Conservation (phyloP, 2,329 filamentous ascomycete genomes). For the Fusarium abutilonis region DNA sequence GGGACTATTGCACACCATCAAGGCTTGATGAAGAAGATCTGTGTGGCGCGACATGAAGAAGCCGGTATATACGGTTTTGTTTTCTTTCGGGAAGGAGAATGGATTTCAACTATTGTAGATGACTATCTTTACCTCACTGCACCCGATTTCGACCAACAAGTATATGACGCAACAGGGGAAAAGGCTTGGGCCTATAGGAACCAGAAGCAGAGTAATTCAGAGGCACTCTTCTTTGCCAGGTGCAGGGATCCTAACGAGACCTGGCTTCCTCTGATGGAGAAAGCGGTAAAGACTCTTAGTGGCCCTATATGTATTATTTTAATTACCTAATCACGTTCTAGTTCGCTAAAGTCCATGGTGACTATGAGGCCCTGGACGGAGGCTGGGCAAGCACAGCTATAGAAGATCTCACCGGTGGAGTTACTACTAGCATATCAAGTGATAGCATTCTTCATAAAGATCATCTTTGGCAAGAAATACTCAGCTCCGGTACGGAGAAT, state of each 20-base stretch:
- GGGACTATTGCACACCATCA: conserved; percentile 73
- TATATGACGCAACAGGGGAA: conserved; percentile 74
- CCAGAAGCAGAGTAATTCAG: conserved; percentile 76
- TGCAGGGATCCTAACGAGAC: conserved; percentile 80
- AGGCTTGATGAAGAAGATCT: conserved; percentile 47
- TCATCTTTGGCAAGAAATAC: conserved; percentile 82
- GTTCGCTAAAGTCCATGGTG: conserved; percentile 83
- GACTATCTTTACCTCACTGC: conserved; percentile 90
- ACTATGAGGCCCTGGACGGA: conserved; percentile 75
- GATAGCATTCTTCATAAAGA: conserved; percentile 80
- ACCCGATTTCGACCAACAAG: conserved; percentile 81
- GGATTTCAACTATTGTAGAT: conserved; percentile 90
- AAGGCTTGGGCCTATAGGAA: too few species aligned
- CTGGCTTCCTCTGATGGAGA: conserved; percentile 82
- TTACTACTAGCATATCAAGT: conserved; percentile 73
- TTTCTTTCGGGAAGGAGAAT: conserved; percentile 86
- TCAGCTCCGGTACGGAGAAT: conserved; percentile 85
- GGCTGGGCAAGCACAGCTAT: conserved; percentile 73
- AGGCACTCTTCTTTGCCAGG: conserved; percentile 80
- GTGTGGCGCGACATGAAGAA: too few species aligned
- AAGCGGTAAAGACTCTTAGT: too few species aligned
- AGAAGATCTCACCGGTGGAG: conserved; percentile 71
- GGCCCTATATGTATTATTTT: too few species aligned
- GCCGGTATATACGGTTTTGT: conserved; percentile 86
- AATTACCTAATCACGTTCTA: too few species aligned